phyloP scores from a whole-genome alignment of 768 basidiomycete genomes.

The Boletus edulis region DNA sequence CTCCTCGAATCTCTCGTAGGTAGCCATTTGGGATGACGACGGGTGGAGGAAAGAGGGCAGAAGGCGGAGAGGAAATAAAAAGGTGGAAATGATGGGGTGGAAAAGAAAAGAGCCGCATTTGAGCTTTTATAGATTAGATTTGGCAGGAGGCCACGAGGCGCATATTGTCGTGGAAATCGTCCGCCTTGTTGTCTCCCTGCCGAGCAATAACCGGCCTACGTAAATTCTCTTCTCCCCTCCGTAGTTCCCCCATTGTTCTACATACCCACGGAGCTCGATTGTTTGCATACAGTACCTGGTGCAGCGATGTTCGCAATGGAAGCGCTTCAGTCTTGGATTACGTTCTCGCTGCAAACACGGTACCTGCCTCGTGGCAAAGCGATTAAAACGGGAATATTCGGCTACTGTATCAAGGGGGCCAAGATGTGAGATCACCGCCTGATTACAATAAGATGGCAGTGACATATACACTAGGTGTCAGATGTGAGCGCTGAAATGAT shows the following conservation, averaged over 20 bases:
- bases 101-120: slow-evolving; percentile 16
- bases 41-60: slow-evolving; percentile 15
- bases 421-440: slow-evolving; percentile 1
- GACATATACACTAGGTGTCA: background rate
- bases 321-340: background rate
- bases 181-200: slow-evolving; percentile 16
- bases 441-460: background rate
- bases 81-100: slow-evolving; percentile 19
- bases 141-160: slow-evolving; percentile 54
- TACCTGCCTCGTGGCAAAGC: slow-evolving; percentile 10
- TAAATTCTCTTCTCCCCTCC: slow-evolving; percentile 5
- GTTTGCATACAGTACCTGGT: background rate
- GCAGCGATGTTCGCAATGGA: background rate
- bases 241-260: slow-evolving; percentile 3
- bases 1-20: slow-evolving; percentile 34
- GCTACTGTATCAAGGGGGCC: slow-evolving; percentile 13
- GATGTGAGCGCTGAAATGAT: background rate
- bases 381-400: slow-evolving; percentile 10
- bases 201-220: slow-evolving; percentile 10
- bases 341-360: slow-evolving; percentile 11
- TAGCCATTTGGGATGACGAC: slow-evolving; percentile 36
- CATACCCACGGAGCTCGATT: background rate
- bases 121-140: slow-evolving; percentile 54
- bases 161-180: slow-evolving; percentile 24
- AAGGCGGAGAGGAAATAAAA: slow-evolving; percentile 27